Percentiles rank a stretch among this genome's conserved stretches.
phyloP scores from a whole-genome alignment of 306 rosid species.

The Psophocarpus tetragonolobus region DNA sequence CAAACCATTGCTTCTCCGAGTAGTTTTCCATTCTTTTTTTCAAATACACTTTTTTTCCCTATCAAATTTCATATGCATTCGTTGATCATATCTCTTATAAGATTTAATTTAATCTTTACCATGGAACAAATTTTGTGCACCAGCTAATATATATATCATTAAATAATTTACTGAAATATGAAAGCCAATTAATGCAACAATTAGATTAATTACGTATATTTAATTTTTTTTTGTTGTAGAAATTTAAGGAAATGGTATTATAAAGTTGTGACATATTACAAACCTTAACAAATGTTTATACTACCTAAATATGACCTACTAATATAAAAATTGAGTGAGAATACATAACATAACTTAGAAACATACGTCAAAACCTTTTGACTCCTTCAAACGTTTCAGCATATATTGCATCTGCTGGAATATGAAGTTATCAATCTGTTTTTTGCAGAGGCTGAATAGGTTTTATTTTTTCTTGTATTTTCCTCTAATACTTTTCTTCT shows the following conservation, averaged over 20 bases:
- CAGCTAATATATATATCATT: neutral
- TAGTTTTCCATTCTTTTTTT: conserved; percentile 1
- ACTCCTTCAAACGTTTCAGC: neutral
- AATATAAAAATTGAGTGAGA: neutral
- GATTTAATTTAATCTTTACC: neutral
- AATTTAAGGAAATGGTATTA: neutral
- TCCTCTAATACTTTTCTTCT: too few species aligned
- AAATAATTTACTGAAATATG: neutral
- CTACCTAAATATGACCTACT: neutral
- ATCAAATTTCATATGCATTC: neutral
- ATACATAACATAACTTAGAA: neutral
- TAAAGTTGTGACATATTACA: neutral
- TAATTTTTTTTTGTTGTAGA: neutral
- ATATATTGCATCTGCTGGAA: neutral
- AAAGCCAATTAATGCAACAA: too few species aligned
- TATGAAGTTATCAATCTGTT: neutral
- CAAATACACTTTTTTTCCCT: neutral
- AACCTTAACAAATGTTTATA: neutral
- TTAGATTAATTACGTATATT: neutral
- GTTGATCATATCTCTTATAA: conserved; percentile 18
- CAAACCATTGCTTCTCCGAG: conserved; percentile 27
- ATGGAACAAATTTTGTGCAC: neutral
- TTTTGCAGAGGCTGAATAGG: neutral
- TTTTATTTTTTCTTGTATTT: neutral
- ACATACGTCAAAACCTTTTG: neutral